These are phyloP conservation scores for Phytopythium chamaehyphon DNA, from an alignment of 352 stramenopile species.

Conservation along the genomic window DNA sequence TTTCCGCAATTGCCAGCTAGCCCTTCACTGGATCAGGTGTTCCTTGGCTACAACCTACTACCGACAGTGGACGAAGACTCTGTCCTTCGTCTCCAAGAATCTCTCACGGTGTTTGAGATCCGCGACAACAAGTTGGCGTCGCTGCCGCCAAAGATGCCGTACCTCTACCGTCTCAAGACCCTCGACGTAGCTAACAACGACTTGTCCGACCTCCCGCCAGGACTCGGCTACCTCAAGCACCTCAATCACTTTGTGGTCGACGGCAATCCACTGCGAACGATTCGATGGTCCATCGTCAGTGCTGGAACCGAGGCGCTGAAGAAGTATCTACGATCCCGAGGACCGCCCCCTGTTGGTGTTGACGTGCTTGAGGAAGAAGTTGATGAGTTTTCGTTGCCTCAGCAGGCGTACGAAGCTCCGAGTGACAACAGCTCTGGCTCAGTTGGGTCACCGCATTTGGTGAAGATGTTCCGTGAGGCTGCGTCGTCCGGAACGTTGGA, in stretches of 20 bases:
- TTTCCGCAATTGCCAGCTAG: conserved; percentile 63
- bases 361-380: conserved; percentile 69
- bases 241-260: conserved; percentile 75
- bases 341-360: conserved; percentile 41
- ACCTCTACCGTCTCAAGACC: conserved; percentile 67
- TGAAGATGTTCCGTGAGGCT: conserved; percentile 50
- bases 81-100: conserved; percentile 56
- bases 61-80: conserved; percentile 49
- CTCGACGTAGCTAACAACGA: conserved; percentile 83
- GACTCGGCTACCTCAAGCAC: conserved; percentile 74
- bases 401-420: background rate
- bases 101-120: conserved; percentile 72
- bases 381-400: conserved; percentile 44
- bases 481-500: conserved; percentile 51
- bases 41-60: conserved; percentile 75
- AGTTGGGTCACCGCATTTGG: conserved; percentile 4
- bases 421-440: background rate
- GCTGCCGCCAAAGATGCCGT: conserved; percentile 51
- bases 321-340: conserved; percentile 76
- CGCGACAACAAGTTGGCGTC: conserved; percentile 73
- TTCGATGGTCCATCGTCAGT: conserved; percentile 59
- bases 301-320: conserved; percentile 75
- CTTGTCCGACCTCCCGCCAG: conserved; percentile 64
- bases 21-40: conserved; percentile 66
- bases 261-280: conserved; percentile 70